phyloP scores from a whole-genome alignment of 345 rosid genomes.

The Hirschfeldia incana region DNA sequence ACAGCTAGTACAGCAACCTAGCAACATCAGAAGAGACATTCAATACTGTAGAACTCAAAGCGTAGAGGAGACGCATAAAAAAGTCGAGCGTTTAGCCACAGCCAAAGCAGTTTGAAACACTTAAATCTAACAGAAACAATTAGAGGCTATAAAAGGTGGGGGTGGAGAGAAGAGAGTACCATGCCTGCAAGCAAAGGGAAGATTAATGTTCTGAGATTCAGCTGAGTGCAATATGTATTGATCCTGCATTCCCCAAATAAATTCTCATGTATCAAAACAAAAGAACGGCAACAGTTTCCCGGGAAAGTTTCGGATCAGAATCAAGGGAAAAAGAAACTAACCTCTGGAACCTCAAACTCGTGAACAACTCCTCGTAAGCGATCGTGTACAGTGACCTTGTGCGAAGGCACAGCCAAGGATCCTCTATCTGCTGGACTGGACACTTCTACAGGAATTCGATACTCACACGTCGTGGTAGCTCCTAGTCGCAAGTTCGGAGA shows the following conservation, averaged over 20 bases:
- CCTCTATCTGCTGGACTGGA: constrained; percentile 32
- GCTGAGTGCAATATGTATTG: constrained; percentile 61
- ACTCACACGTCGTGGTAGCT: constrained; percentile 39
- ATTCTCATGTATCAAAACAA: too few relatives aligned
- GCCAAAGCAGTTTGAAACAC: neutral
- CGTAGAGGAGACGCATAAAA: too few relatives aligned
- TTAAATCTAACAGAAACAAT: neutral
- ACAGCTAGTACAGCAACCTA: constrained; percentile 98
- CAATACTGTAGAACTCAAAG: constrained; percentile 2
- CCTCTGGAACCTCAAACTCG: constrained; percentile 92
- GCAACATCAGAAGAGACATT: constrained; percentile 4
- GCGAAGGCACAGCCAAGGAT: constrained; percentile 54
- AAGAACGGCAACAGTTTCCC: too few relatives aligned
- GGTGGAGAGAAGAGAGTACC: constrained; percentile 54
- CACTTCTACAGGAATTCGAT: constrained; percentile 48
- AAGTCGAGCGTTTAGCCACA: too few relatives aligned
- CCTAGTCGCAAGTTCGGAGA: too few relatives aligned
- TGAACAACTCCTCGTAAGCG: constrained; percentile 77
- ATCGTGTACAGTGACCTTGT: constrained; percentile 87
- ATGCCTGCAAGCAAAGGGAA: constrained; percentile 98
- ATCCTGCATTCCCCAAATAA: constrained; percentile 51
- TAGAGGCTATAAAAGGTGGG: too few relatives aligned
- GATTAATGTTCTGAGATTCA: constrained; percentile 31
- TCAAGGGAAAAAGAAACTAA: neutral
- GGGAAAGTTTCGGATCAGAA: too few relatives aligned